Conservation (phyloP, 805 yeast species). For the Maudiozyma bulderi region DNA sequence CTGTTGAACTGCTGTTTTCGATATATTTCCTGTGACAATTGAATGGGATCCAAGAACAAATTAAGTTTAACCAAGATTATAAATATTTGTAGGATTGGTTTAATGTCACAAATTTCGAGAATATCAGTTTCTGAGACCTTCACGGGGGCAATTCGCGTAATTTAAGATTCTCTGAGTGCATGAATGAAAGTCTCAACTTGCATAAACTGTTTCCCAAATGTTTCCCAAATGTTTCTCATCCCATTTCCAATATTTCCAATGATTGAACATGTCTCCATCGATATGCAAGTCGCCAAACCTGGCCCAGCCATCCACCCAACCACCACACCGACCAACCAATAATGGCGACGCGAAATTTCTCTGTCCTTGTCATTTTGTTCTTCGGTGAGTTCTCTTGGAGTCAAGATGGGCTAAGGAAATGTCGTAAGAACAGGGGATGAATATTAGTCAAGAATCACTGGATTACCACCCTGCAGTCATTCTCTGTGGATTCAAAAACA, state of each 20-base stretch:
- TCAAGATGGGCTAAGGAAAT: neutral
- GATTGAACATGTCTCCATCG: neutral
- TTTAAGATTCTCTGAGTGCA: neutral
- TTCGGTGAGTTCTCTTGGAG: neutral
- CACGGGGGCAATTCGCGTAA: neutral
- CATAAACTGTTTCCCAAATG: neutral
- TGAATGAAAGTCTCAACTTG: neutral
- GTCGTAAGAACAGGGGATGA: neutral
- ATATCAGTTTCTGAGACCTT: too few relatives aligned
- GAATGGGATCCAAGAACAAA: too few relatives aligned
- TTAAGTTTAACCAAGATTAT: too few relatives aligned
- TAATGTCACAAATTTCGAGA: too few relatives aligned
- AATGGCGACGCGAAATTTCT: neutral
- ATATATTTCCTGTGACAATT: too few relatives aligned
- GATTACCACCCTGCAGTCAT: too few relatives aligned
- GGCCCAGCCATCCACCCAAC: neutral
- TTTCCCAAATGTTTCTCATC: conserved; percentile 1
- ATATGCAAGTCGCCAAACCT: neutral
- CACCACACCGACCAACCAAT: neutral
- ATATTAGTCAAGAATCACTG: too few relatives aligned
- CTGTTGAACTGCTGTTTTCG: too few relatives aligned
- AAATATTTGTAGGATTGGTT: too few relatives aligned
- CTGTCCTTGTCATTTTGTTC: neutral
- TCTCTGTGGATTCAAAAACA: too few relatives aligned
- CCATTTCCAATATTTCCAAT: neutral